Conservation (phyloP, 1,284 basidiomycete species). For the Pseudozyma thailandica region DNA sequence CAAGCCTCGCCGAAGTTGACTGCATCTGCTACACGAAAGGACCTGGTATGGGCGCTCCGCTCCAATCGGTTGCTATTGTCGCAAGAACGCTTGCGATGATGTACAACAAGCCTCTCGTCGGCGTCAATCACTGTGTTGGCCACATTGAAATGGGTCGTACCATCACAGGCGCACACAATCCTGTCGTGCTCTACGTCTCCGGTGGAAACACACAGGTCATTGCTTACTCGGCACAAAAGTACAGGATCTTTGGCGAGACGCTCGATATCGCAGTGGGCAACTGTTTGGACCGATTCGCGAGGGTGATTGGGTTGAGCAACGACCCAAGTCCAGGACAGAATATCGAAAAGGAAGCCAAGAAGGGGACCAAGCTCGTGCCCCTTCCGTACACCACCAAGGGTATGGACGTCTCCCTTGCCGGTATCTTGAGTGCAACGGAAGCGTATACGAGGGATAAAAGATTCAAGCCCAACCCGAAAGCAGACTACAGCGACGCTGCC, state of each 20-base stretch:
- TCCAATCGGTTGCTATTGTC: slow-evolving; percentile 95
- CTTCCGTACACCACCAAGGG: slow-evolving; percentile 98
- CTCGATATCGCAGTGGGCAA: slow-evolving; percentile 99
- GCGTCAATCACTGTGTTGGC: slow-evolving; percentile 98
- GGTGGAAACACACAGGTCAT: slow-evolving; percentile 99
- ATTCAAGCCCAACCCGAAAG: slow-evolving; percentile 40
- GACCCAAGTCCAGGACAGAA: slow-evolving; percentile 98
- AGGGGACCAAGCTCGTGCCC: slow-evolving; percentile 78
- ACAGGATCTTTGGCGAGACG: slow-evolving; percentile 98
- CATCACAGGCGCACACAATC: slow-evolving; percentile 92
- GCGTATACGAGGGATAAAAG: slow-evolving; percentile 74
- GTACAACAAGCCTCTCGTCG: slow-evolving; percentile 89
- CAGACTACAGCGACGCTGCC: slow-evolving; percentile 15
- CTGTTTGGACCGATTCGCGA: slow-evolving; percentile 94
- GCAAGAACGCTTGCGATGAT: slow-evolving; percentile 89
- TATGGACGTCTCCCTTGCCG: slow-evolving; percentile 96
- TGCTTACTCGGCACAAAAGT: slow-evolving; percentile 91
- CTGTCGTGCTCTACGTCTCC: slow-evolving; percentile 97
- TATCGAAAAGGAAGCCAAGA: slow-evolving; percentile 94
- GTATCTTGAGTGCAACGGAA: slow-evolving; percentile 88
- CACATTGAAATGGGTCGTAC: slow-evolving; percentile 98
- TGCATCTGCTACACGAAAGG: slow-evolving; percentile 98
- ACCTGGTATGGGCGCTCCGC: slow-evolving; percentile 98
- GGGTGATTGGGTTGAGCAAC: slow-evolving; percentile 94
- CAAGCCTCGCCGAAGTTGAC: slow-evolving; percentile 82